Evolutionary conservation across 257 asterid species (phyloP).

Genomic region (Solanum arcanum): DNA sequence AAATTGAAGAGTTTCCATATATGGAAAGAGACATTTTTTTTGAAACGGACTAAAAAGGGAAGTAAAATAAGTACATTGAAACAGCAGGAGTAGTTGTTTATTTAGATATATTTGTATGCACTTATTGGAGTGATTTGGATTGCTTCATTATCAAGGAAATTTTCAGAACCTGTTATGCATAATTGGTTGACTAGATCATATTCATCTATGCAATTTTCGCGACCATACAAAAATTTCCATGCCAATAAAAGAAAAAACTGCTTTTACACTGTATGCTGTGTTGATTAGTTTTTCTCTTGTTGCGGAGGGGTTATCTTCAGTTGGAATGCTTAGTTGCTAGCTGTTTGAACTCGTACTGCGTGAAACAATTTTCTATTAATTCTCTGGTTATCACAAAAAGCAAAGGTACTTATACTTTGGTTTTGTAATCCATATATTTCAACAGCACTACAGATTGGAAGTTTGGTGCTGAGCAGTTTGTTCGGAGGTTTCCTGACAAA

Average conservation of each 20-base stretch:
- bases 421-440: neutral
- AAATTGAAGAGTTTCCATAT: neutral
- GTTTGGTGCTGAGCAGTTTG: conserved; percentile 77
- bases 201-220: neutral
- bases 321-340: neutral
- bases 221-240: neutral
- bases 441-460: conserved; percentile 86
- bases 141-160: neutral
- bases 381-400: neutral
- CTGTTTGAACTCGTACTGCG: neutral
- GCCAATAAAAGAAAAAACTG: neutral
- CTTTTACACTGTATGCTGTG: neutral
- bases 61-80: neutral
- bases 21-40: neutral
- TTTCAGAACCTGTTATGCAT: neutral
- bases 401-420: neutral
- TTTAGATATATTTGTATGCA: neutral
- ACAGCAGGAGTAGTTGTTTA: neutral
- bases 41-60: neutral
- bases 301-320: neutral
- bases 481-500: conserved; percentile 61
- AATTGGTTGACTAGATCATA: neutral
- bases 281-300: neutral
- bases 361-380: neutral
- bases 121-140: neutral